phyloP scores from a whole-genome alignment of 2,329 filamentous ascomycete genomes.

The Lecanicillium sp. region DNA sequence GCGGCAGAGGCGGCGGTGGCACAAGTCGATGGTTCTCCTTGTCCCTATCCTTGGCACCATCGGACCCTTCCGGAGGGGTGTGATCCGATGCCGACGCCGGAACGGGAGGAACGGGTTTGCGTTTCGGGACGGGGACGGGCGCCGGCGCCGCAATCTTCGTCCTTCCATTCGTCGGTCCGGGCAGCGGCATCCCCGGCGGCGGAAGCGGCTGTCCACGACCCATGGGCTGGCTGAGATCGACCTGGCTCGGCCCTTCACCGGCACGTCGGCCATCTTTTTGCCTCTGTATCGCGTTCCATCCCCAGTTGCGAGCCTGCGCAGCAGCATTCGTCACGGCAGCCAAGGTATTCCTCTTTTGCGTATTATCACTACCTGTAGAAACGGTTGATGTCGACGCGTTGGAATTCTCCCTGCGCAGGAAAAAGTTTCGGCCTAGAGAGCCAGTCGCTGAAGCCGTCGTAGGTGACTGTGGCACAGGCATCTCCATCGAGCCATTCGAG shows the following conservation, averaged over 20 bases:
- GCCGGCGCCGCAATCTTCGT: slow-evolving; percentile 49
- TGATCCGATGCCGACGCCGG: slow-evolving; percentile 9
- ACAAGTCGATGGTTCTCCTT: slow-evolving; percentile 10
- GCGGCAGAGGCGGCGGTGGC: slow-evolving; percentile 44
- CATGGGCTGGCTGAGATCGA: slow-evolving; percentile 60
- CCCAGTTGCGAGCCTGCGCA: slow-evolving; percentile 50
- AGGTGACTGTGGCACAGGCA: slow-evolving; percentile 16
- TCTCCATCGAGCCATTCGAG: slow-evolving; percentile 22
- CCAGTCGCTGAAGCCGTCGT: slow-evolving; percentile 28
- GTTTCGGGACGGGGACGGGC: slow-evolving; percentile 50
- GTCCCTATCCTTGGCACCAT: slow-evolving; percentile 21
- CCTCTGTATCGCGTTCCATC: slow-evolving; percentile 47
- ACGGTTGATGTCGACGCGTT: slow-evolving; percentile 27
- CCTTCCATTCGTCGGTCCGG: slow-evolving; percentile 52
- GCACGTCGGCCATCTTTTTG: slow-evolving; percentile 34
- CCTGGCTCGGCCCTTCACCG: slow-evolving; percentile 21
- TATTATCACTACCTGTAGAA: slow-evolving; percentile 18
- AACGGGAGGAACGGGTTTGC: slow-evolving; percentile 52
- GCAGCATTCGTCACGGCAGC: slow-evolving; percentile 49
- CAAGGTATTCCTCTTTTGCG: slow-evolving; percentile 40
- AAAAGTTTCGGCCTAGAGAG: slow-evolving; percentile 30
- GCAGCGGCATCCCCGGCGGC: slow-evolving; percentile 72
- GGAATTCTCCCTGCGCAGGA: slow-evolving; percentile 30
- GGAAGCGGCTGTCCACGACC: slow-evolving; percentile 76
- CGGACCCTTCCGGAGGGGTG: slow-evolving; percentile 12